phyloP scores from a whole-genome alignment of 192 early-diverging fungal species.

The Chytriomyces sp. region DNA sequence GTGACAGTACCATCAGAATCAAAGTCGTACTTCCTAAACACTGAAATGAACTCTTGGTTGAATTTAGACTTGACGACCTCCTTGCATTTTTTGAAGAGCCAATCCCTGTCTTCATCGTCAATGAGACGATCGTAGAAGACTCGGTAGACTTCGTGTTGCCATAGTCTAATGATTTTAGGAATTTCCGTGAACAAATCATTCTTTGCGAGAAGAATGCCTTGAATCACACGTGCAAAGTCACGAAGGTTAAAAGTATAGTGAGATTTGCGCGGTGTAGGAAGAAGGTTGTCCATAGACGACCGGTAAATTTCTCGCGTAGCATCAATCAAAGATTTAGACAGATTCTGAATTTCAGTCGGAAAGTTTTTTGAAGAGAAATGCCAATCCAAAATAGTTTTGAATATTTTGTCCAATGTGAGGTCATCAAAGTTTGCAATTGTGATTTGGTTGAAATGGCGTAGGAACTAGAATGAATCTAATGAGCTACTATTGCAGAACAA shows the following conservation, averaged over 20 bases:
- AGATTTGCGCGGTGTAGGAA: constrained; percentile 64
- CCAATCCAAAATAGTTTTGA: constrained; percentile 59
- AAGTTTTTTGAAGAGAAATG: constrained; percentile 59
- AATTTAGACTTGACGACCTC: constrained; percentile 49
- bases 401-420: constrained; percentile 51
- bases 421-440: constrained; percentile 60
- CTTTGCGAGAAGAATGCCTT: constrained; percentile 54
- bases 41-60: constrained; percentile 47
- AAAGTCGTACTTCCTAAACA: constrained; percentile 54
- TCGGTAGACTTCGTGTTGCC: constrained; percentile 62
- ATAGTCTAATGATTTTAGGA: constrained; percentile 54
- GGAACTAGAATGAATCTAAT: constrained; percentile 34
- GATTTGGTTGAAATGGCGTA: constrained; percentile 62
- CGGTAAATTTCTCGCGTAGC: constrained; percentile 58
- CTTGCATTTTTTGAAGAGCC: constrained; percentile 51
- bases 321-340: constrained; percentile 47
- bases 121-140: constrained; percentile 63
- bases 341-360: constrained; percentile 32
- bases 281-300: constrained; percentile 54
- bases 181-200: constrained; percentile 45
- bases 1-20: constrained; percentile 47
- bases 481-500: constrained; percentile 10
- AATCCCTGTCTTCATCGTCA: constrained; percentile 58
- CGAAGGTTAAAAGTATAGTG: constrained; percentile 67
- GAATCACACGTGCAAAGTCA: constrained; percentile 61